Conservation (phyloP, 2,329 filamentous ascomycete species). For the Diplodia intermedia region DNA sequence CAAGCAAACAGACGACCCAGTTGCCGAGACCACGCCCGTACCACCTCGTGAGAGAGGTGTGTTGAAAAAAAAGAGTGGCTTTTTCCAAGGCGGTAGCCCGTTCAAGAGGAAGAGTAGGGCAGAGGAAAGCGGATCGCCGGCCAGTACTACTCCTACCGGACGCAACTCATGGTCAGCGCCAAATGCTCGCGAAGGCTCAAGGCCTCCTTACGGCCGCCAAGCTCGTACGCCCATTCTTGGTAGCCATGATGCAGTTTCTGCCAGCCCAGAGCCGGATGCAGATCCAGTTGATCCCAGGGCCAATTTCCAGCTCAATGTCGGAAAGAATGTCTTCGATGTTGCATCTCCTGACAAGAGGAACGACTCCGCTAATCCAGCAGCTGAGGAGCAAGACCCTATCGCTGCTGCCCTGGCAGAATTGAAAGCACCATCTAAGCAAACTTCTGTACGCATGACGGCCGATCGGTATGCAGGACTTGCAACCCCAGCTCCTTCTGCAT, state of each 20-base stretch:
- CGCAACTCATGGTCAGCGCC: conserved; percentile 63
- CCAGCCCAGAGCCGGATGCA: conserved; percentile 51
- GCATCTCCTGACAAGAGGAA: conserved; percentile 69
- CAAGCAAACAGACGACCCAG: conserved; percentile 59
- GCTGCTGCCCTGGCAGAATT: conserved; percentile 90
- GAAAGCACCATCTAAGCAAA: conserved; percentile 84
- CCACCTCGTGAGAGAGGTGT: conserved; percentile 68
- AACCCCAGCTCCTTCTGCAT: conserved; percentile 44
- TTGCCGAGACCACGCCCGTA: conserved; percentile 48
- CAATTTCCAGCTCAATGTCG: conserved; percentile 90
- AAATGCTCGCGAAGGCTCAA: conserved; percentile 47
- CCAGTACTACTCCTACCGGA: conserved; percentile 49
- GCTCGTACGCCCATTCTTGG: conserved; percentile 42
- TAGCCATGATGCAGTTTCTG: conserved; percentile 30
- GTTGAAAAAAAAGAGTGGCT: conserved; percentile 76
- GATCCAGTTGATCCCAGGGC: conserved; percentile 92
- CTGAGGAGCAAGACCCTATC: conserved; percentile 81
- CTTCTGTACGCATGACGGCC: conserved; percentile 84
- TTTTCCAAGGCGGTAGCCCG: conserved; percentile 91
- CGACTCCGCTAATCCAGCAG: conserved; percentile 46
- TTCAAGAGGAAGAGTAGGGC: conserved; percentile 91
- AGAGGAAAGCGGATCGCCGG: conserved; percentile 68
- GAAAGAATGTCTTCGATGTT: conserved; percentile 95
- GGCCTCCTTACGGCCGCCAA: conserved; percentile 47
- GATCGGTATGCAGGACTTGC: conserved; percentile 94